Conservation (phyloP, 2,329 filamentous ascomycete genomes). For the Aspergillus tubingensis region DNA sequence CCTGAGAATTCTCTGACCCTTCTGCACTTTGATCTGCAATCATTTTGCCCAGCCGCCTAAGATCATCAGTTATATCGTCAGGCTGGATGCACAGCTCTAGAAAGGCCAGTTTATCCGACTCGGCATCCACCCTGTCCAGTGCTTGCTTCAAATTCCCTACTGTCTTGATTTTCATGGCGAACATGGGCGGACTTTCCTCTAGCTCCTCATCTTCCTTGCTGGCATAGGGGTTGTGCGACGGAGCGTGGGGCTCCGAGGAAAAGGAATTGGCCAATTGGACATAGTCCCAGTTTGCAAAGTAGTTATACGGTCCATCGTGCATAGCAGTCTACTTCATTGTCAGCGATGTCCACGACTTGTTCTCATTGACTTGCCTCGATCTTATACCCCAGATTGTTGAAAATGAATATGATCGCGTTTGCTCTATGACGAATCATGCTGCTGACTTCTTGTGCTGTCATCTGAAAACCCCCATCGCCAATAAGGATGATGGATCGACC, state of each 20-base stretch:
- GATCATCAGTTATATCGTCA: constrained; percentile 7
- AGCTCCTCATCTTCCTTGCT: background rate
- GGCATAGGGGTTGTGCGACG: constrained; percentile 3
- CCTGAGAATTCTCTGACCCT: background rate
- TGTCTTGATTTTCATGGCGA: constrained; percentile 6
- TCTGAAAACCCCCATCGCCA: constrained; percentile 81
- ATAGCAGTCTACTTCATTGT: background rate
- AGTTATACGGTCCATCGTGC: constrained; percentile 15
- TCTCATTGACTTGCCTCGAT: constrained; percentile 57
- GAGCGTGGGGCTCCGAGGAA: background rate
- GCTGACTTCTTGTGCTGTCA: constrained; percentile 78
- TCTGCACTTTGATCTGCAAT: background rate
- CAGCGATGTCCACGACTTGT: background rate
- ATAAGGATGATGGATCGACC: constrained; percentile 73
- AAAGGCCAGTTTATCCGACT: constrained; percentile 12
- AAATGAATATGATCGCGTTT: constrained; percentile 76
- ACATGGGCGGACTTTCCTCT: background rate
- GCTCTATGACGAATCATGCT: constrained; percentile 77
- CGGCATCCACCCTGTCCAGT: background rate
- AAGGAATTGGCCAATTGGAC: constrained; percentile 8
- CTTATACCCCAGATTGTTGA: constrained; percentile 82
- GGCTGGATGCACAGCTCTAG: constrained; percentile 14
- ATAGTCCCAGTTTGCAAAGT: constrained; percentile 16
- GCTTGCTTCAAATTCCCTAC: background rate
- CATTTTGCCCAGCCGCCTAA: background rate